These are phyloP conservation scores for Abrus precatorius DNA, from an alignment of 306 rosid species.

Conservation along the genomic window DNA sequence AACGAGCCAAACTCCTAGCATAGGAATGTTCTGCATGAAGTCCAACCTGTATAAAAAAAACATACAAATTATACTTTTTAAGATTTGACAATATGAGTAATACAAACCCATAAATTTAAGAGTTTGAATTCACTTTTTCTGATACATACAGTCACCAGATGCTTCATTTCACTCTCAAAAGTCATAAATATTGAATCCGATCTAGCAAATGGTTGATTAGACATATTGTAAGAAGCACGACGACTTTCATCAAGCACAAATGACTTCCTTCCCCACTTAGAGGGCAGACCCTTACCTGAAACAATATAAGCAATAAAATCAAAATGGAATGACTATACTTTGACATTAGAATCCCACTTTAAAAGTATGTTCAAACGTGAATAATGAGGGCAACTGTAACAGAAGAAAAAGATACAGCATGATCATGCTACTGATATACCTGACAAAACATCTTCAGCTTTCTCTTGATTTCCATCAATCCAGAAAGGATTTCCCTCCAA, in stretches of 20 bases:
- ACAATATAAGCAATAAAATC: slow-evolving; percentile 47
- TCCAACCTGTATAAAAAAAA: slow-evolving; percentile 73
- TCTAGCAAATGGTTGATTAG: slow-evolving; percentile 62
- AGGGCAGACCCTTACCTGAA: slow-evolving; percentile 72
- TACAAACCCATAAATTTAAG: slow-evolving; percentile 39
- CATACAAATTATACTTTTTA: background rate
- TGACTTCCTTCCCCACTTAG: slow-evolving; percentile 84
- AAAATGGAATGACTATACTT: slow-evolving; percentile 38
- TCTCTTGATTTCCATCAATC: slow-evolving; percentile 76
- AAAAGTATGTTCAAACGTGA: slow-evolving; percentile 11
- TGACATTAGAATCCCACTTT: slow-evolving; percentile 6
- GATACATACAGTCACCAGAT: slow-evolving; percentile 87
- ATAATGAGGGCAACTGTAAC: background rate
- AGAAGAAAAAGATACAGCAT: slow-evolving; percentile 10
- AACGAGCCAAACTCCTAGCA: slow-evolving; percentile 96
- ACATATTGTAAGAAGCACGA: slow-evolving; percentile 74
- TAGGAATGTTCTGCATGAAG: slow-evolving; percentile 95
- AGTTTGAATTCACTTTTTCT: slow-evolving; percentile 35
- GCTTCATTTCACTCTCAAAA: slow-evolving; percentile 86
- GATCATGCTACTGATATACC: slow-evolving; percentile 58
- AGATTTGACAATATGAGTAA: slow-evolving; percentile 21
- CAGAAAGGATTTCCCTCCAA: slow-evolving; percentile 72
- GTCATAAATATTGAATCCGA: slow-evolving; percentile 83
- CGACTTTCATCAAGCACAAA: slow-evolving; percentile 74
- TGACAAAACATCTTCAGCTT: slow-evolving; percentile 77